These are phyloP conservation scores for Rhytidhysteron rufulum DNA, from an alignment of 2,329 filamentous ascomycete species.

Conservation along the genomic window DNA sequence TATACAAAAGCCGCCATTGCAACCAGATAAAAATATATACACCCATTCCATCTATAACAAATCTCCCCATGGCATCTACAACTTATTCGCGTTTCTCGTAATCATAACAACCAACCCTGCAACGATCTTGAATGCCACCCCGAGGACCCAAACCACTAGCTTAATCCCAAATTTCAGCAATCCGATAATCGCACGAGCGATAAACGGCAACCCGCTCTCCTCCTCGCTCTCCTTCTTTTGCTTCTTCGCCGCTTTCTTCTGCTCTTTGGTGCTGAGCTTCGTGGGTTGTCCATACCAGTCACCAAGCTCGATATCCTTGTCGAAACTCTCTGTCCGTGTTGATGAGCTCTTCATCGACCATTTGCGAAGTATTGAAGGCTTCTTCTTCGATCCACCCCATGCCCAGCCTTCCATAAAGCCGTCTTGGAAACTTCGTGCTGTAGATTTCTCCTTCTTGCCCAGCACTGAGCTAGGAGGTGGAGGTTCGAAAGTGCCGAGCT, in stretches of 20 bases:
- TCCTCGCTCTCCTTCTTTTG: conserved; percentile 28
- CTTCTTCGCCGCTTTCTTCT: conserved; percentile 10
- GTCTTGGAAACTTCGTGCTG: conserved; percentile 25
- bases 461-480: conserved; percentile 25
- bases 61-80: conserved; percentile 12
- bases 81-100: conserved; percentile 31
- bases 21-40: too few species aligned
- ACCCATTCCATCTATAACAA: neutral
- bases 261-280: conserved; percentile 5
- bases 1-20: too few species aligned
- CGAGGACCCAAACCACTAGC: conserved; percentile 39
- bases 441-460: conserved; percentile 19
- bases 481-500: conserved; percentile 21
- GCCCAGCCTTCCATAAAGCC: conserved; percentile 31
- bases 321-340: conserved; percentile 6
- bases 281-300: conserved; percentile 33
- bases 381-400: conserved; percentile 23
- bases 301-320: conserved; percentile 36
- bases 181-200: conserved; percentile 36
- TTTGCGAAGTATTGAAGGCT: conserved; percentile 19
- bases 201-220: conserved; percentile 33
- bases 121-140: conserved; percentile 39
- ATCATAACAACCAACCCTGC: conserved; percentile 37
- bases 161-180: conserved; percentile 41
- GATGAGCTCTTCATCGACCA: conserved; percentile 17